These are phyloP conservation scores for Achlya hypogyna DNA, from an alignment of 352 stramenopile species.

Conservation along the genomic window DNA sequence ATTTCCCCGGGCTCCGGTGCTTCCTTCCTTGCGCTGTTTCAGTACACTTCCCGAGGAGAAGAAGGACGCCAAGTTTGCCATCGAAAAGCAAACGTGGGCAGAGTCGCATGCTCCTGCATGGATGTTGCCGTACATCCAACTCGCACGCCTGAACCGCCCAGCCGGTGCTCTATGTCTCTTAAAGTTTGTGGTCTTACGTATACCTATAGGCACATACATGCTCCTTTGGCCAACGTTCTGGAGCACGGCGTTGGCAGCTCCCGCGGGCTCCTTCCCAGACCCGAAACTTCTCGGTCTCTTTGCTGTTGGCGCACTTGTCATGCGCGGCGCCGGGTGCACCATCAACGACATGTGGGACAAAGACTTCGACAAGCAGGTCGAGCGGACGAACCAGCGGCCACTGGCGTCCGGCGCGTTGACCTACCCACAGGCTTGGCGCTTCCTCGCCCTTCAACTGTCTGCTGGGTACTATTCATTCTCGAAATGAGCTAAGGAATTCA, in stretches of 20 bases:
- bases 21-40: background rate
- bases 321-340: constrained; percentile 96
- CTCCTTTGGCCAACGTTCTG: constrained; percentile 96
- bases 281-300: constrained; percentile 72
- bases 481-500: background rate
- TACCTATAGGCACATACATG: constrained; percentile 84
- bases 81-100: constrained; percentile 83
- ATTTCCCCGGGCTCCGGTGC: background rate
- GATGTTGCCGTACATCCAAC: constrained; percentile 81
- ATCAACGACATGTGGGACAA: constrained; percentile 99
- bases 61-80: constrained; percentile 33
- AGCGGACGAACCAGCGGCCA: constrained; percentile 90
- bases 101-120: constrained; percentile 60
- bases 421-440: constrained; percentile 84
- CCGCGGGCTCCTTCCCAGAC: constrained; percentile 68
- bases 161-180: constrained; percentile 27
- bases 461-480: constrained; percentile 31
- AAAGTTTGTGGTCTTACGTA: background rate
- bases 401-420: constrained; percentile 88
- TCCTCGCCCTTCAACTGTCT: constrained; percentile 90
- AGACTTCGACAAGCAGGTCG: constrained; percentile 94
- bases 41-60: background rate
- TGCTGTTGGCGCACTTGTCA: constrained; percentile 90
- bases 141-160: constrained; percentile 76
- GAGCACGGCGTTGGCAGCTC: constrained; percentile 92